Percentiles rank a stretch among this genome's conserved stretches.
Evolutionary conservation across 2,329 filamentous ascomycete genomes (phyloP).

Genomic region (Aspergillus spinulosporus): DNA sequence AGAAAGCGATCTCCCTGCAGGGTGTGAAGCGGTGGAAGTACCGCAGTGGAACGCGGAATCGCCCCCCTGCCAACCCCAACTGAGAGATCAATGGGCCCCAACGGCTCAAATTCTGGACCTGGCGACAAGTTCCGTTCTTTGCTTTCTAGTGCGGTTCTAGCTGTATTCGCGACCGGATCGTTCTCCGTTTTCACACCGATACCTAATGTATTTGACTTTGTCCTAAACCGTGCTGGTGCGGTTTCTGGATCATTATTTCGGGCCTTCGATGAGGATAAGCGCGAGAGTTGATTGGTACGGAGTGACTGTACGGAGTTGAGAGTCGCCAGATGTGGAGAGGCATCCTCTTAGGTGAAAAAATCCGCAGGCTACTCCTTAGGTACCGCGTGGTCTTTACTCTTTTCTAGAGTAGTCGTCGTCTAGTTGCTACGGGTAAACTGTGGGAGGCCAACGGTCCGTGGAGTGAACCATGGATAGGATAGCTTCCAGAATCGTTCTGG

Average conservation of each 20-base stretch:
- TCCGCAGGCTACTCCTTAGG: not conserved
- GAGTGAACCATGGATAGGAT: conserved; percentile 15
- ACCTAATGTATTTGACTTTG: not conserved
- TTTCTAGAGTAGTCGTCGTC: not conserved
- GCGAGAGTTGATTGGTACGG: conserved; percentile 1
- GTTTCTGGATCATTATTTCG: not conserved
- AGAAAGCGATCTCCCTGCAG: conserved; percentile 4
- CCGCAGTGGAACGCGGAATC: conserved; percentile 17
- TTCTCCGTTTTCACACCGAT: conserved; percentile 1
- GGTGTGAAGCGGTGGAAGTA: not conserved
- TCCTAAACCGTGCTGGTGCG: conserved; percentile 3
- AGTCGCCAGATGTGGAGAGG: not conserved
- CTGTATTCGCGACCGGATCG: conserved; percentile 15
- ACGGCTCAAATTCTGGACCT: conserved; percentile 14
- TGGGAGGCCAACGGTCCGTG: conserved; percentile 12
- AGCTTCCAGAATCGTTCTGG: conserved; percentile 19
- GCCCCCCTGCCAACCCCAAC: conserved; percentile 13
- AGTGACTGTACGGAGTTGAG: not conserved
- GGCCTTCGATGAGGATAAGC: conserved; percentile 3
- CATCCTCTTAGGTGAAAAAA: not conserved
- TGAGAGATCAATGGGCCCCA: conserved; percentile 7
- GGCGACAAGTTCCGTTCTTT: conserved; percentile 9
- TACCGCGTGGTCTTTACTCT: not conserved
- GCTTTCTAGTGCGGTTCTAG: conserved; percentile 24
- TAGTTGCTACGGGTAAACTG: not conserved